Percentiles rank a stretch among this genome's conserved stretches.
These are phyloP conservation scores for Trametes hirsuta DNA, from an alignment of 1,284 basidiomycete species.

Conservation along the genomic window DNA sequence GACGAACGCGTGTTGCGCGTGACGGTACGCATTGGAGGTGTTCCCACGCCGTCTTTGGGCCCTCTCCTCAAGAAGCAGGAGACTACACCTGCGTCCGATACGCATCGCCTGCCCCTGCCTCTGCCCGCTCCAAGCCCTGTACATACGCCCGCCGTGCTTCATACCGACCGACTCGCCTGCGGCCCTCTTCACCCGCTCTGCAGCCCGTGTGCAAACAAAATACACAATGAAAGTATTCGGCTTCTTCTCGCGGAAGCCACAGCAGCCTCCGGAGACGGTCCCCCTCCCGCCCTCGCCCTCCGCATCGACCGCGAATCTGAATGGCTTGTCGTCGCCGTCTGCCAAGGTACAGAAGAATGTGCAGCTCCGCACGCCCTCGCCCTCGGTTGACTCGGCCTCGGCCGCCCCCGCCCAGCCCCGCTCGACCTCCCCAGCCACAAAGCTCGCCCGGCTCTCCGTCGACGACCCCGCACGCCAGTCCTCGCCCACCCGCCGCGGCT, in stretches of 20 bases:
- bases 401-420: slow-evolving; percentile 31
- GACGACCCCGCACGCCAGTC: slow-evolving; percentile 24
- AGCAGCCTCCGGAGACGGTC: slow-evolving; percentile 20
- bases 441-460: slow-evolving; percentile 30
- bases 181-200: neutral
- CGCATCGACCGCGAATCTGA: slow-evolving; percentile 19
- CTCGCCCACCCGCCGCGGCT: slow-evolving; percentile 25
- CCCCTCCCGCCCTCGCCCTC: slow-evolving; percentile 23
- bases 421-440: slow-evolving; percentile 28
- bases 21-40: slow-evolving; percentile 5
- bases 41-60: slow-evolving; percentile 19
- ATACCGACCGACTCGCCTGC: neutral
- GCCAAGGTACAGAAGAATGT: slow-evolving; percentile 26
- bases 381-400: slow-evolving; percentile 44
- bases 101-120: neutral
- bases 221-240: slow-evolving; percentile 19
- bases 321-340: neutral
- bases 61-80: slow-evolving; percentile 11
- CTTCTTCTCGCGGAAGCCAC: slow-evolving; percentile 24
- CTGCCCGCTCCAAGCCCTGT: neutral
- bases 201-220: neutral
- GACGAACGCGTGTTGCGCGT: slow-evolving; percentile 23
- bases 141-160: slow-evolving; percentile 1
- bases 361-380: slow-evolving; percentile 57
- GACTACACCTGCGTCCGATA: neutral